Conservation (phyloP, 306 rosid species). For the Urtica urens region DNA sequence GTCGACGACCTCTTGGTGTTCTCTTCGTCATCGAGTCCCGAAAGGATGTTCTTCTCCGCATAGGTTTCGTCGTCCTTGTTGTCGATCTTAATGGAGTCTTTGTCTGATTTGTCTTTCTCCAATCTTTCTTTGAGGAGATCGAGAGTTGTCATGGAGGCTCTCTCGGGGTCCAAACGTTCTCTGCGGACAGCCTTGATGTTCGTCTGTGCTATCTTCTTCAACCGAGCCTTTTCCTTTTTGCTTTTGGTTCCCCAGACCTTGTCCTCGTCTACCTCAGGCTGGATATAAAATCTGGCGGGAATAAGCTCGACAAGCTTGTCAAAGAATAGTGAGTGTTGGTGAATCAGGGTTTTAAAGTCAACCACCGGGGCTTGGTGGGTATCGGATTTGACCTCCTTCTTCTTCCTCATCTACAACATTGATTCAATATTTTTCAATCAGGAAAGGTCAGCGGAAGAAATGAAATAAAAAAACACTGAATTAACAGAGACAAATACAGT, state of each 20-base stretch:
- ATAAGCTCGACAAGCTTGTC: constrained; percentile 73
- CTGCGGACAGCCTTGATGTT: constrained; percentile 63
- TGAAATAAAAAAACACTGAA: neutral
- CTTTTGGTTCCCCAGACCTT: constrained; percentile 84
- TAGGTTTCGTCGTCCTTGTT: constrained; percentile 10
- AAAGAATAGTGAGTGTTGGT: constrained; percentile 46
- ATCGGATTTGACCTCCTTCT: constrained; percentile 24
- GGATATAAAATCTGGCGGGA: constrained; percentile 68
- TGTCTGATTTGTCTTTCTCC: constrained; percentile 27
- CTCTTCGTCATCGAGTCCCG: constrained; percentile 38
- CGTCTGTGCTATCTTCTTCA: constrained; percentile 57
- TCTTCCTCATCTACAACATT: constrained; percentile 40
- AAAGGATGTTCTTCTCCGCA: constrained; percentile 24
- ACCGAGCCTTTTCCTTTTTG: constrained; percentile 42
- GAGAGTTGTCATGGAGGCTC: constrained; percentile 51
- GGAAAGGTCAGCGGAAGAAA: too few species aligned
- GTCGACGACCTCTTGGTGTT: too few species aligned
- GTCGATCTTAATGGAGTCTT: constrained; percentile 13
- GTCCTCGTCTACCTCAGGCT: constrained; percentile 47
- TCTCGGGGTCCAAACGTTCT: constrained; percentile 61
- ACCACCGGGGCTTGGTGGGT: constrained; percentile 7
- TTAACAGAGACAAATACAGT: too few species aligned
- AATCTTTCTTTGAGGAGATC: constrained; percentile 47
- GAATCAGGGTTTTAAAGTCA: constrained; percentile 42
- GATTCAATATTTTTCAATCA: neutral